Evolutionary conservation across 1,284 basidiomycete genomes (phyloP).

Genomic region (Ceratobasidium sp.): DNA sequence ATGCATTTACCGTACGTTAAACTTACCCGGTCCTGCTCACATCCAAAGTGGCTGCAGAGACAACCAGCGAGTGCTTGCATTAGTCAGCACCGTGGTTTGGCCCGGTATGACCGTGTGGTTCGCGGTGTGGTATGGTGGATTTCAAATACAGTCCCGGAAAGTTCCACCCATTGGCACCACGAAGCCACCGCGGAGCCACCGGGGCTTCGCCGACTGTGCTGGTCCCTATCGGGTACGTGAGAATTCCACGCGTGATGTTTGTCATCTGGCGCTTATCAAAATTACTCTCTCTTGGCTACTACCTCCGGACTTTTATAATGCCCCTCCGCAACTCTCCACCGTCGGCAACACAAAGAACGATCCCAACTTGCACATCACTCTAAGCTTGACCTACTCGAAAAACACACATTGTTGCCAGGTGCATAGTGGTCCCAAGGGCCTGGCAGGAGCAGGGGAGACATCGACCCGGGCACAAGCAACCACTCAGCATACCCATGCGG

Average conservation of each 20-base stretch:
- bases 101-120: conserved; percentile 4
- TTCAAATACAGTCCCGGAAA: neutral
- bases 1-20: neutral
- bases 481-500: conserved; percentile 1
- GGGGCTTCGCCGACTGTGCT: neutral
- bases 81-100: conserved; percentile 6
- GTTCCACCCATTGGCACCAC: neutral
- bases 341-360: no score
- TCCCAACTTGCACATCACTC: no score
- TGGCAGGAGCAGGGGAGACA: neutral
- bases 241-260: no score
- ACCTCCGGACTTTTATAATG: no score
- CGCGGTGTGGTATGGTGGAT: neutral
- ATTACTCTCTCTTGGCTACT: no score
- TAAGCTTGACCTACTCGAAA: no score
- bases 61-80: neutral
- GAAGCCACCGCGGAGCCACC: conserved; percentile 11
- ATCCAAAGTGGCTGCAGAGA: neutral
- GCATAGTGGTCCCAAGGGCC: conserved; percentile 2
- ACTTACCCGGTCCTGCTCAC: neutral
- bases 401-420: neutral
- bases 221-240: neutral
- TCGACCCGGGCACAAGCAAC: neutral
- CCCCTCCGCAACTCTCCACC: no score
- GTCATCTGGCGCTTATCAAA: no score